These are phyloP conservation scores for Metschnikowia reukaufii DNA, from an alignment of 805 yeast genomes.

Conservation along the genomic window DNA sequence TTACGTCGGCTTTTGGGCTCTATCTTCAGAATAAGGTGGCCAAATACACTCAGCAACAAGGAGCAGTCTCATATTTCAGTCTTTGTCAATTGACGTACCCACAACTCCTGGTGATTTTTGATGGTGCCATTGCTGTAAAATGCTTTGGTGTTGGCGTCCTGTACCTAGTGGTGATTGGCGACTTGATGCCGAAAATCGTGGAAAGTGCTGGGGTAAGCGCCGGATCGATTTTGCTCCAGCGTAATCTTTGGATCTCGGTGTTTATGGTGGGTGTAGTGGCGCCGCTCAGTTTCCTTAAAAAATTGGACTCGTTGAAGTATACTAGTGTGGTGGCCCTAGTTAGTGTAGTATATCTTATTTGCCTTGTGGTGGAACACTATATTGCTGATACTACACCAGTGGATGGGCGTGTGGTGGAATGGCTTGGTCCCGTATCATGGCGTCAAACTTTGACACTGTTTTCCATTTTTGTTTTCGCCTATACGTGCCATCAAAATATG, in stretches of 20 bases:
- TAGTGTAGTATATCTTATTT: conserved; percentile 62
- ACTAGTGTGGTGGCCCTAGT: conserved; percentile 68
- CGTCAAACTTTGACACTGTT: conserved; percentile 55
- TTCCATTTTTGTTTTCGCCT: conserved; percentile 76
- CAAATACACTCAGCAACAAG: conserved; percentile 45
- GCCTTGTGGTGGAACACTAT: conserved; percentile 55
- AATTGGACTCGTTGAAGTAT: conserved; percentile 66
- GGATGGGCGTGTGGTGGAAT: conserved; percentile 20
- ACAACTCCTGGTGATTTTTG: conserved; percentile 65
- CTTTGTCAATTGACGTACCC: conserved; percentile 65
- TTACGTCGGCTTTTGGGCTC: conserved; percentile 67
- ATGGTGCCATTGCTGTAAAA: conserved; percentile 70
- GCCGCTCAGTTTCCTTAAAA: conserved; percentile 64
- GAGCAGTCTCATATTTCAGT: conserved; percentile 45
- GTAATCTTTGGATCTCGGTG: conserved; percentile 55
- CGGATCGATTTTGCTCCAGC: conserved; percentile 26
- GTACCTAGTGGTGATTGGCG: conserved; percentile 74
- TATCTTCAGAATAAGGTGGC: conserved; percentile 62
- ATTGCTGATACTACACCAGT: conserved; percentile 18
- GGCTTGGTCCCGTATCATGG: conserved; percentile 42
- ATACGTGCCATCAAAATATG: conserved; percentile 79
- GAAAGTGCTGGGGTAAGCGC: conserved; percentile 32
- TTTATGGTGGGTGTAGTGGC: conserved; percentile 51
- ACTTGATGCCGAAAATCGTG: conserved; percentile 63
- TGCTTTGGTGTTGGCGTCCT: conserved; percentile 77